Evolutionary conservation across 495 filamentous ascomycete species (phyloP).

Genomic region (Penicillium cinerascens): DNA sequence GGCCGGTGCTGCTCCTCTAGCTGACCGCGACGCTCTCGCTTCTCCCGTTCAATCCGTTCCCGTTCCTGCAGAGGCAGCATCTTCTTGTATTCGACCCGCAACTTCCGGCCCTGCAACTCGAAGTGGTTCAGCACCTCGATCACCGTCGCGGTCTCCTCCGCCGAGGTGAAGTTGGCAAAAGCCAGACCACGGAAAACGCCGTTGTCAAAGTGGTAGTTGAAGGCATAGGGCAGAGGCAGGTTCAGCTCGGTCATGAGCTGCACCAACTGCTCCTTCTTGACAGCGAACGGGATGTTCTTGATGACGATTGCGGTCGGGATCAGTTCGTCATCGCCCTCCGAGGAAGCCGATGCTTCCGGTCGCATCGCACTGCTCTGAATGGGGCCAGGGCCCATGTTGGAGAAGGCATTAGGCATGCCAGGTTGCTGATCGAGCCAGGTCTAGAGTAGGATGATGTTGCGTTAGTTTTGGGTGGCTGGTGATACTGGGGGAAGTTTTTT

Average conservation of each 20-base stretch:
- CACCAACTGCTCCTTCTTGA: constrained; percentile 93
- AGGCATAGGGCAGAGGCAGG: constrained; percentile 91
- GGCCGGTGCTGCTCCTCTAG: constrained; percentile 94
- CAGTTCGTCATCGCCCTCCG: constrained; percentile 72
- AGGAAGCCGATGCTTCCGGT: constrained; percentile 44
- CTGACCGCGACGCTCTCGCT: constrained; percentile 93
- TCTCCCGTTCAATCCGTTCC: constrained; percentile 94
- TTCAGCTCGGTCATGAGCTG: constrained; percentile 87
- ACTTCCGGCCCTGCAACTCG: constrained; percentile 88
- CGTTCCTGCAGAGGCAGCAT: constrained; percentile 94
- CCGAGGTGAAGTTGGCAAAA: constrained; percentile 96
- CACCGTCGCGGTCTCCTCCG: constrained; percentile 86
- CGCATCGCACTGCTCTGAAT: constrained; percentile 53
- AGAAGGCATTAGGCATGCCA: constrained; percentile 50
- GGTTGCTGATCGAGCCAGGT: constrained; percentile 61
- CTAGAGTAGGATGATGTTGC: constrained; percentile 24
- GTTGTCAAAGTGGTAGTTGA: constrained; percentile 99
- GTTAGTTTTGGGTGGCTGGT: constrained; percentile 1
- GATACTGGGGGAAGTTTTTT: not conserved
- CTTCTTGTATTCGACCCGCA: constrained; percentile 98
- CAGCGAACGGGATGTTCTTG: constrained; percentile 98
- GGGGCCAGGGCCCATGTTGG: constrained; percentile 50
- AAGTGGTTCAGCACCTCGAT: constrained; percentile 92
- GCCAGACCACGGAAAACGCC: constrained; percentile 94
- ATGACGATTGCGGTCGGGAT: constrained; percentile 99